Conservation (phyloP, 164 flowering plant species). For the Echeveria elegans region DNA sequence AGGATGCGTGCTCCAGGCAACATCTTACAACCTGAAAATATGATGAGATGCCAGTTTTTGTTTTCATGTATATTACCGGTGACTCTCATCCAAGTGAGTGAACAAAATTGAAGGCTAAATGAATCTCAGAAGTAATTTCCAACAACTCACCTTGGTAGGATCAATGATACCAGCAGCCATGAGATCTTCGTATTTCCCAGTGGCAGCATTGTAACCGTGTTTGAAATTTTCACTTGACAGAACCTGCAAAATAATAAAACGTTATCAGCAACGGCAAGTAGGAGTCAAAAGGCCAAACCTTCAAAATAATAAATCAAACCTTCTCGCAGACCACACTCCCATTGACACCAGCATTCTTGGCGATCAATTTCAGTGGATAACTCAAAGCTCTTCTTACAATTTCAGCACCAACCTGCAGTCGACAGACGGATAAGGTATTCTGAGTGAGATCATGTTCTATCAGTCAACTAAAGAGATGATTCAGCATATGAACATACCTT, state of each 20-base stretch:
- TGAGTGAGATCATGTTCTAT: neutral
- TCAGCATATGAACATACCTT: neutral
- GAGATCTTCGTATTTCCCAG: constrained; percentile 83
- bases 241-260: constrained; percentile 37
- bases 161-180: constrained; percentile 97
- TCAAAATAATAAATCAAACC: constrained; percentile 27
- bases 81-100: no score
- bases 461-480: neutral
- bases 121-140: no score
- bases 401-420: neutral
- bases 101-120: no score
- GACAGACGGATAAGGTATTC: neutral
- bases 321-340: constrained; percentile 21
- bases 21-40: neutral
- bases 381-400: neutral
- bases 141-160: constrained; percentile 71
- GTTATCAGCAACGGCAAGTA: neutral
- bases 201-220: constrained; percentile 92
- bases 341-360: neutral
- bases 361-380: neutral
- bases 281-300: neutral
- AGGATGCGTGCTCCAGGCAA: neutral
- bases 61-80: no score
- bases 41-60: neutral
- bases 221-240: constrained; percentile 59